Evolutionary conservation across 495 filamentous ascomycete species (phyloP), one percentile per base, ranked within the genome.

Genomic region (Daldinia grandis): DNA sequence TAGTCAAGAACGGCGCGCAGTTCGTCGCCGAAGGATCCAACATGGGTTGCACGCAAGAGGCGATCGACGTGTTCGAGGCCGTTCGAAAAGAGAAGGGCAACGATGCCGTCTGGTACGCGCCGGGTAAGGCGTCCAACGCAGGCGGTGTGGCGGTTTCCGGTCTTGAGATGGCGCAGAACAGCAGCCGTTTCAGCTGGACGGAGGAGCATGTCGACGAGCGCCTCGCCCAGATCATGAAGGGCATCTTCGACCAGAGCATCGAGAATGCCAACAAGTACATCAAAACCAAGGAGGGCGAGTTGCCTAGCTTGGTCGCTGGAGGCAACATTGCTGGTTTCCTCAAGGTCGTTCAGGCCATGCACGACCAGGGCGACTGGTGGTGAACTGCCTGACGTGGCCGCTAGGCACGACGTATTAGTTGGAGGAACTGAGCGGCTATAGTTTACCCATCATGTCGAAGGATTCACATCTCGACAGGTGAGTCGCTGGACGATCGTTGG

Each of bases 131-230:
- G 54, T 93, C 95, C 83, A 99, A 99, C 86, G 93, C 93, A 64
- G 95, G 95, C 81, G 95, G 95, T 85, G 95, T 98, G 62, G 95
- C 95, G 42, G 95, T 99, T 17, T 97, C 94, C 24, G 95, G 95
- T 72, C 90, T 99, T 42, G 95, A 99, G 87, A 99, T 99, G 95
- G 94, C 95, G 27, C 95, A 99, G 89, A 99, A 99, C 87, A 93
- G 90, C 64, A 83, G 89, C 77, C 91, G 95, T 35, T 83, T 97
- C 63, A 85, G 79, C 73, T 99, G 95, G 95, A 92, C 92, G 50
- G 64, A 83, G 25, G 92, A 98, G 84, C 90, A 95, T 84, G 95
- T 99, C 65, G 95, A 99, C 82, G 85, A 87, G 77, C 92, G 92
- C 78, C 90, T 99, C 69, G 96, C 95, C 85, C 83, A 80, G 68